Evolutionary conservation across 441 rosid species (phyloP).

Genomic region (Populus tomentosa): DNA sequence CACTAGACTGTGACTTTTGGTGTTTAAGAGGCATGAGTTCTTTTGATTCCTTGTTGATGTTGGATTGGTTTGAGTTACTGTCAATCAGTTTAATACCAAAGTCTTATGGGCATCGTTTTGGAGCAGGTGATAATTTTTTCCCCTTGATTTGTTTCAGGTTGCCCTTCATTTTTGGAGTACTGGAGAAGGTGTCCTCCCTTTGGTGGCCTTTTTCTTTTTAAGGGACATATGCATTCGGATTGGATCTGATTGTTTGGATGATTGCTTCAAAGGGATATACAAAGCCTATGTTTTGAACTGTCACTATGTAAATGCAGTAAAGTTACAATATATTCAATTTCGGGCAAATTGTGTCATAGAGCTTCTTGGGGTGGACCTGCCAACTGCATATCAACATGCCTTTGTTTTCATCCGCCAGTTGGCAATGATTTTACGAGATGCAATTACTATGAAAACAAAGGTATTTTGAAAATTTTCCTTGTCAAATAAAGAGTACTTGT

Average conservation of each 20-base stretch:
- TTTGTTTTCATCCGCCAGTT: slow-evolving; percentile 85
- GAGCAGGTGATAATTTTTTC: neutral
- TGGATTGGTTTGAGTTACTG: neutral
- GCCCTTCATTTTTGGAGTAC: slow-evolving; percentile 98
- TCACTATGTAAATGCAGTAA: slow-evolving; percentile 73
- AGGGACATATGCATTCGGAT: slow-evolving; percentile 79
- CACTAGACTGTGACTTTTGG: neutral
- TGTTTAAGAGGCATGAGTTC: neutral
- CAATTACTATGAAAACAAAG: slow-evolving; percentile 86
- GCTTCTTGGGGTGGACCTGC: slow-evolving; percentile 79
- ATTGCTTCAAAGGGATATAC: slow-evolving; percentile 86
- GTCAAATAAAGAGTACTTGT: neutral
- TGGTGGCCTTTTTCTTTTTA: slow-evolving; percentile 75
- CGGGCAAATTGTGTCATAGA: slow-evolving; percentile 80
- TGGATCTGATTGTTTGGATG: slow-evolving; percentile 79
- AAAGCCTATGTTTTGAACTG: slow-evolving; percentile 91
- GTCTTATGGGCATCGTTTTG: neutral
- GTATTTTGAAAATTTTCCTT: slow-evolving; percentile 27
- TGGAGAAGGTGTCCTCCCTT: slow-evolving; percentile 77
- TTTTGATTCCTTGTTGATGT: neutral
- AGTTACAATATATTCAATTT: slow-evolving; percentile 76
- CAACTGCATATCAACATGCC: slow-evolving; percentile 90
- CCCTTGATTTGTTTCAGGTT: slow-evolving; percentile 40
- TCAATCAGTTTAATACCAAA: neutral
- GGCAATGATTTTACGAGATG: slow-evolving; percentile 81